These are phyloP conservation scores for Xenosphaeropsis pyriputrescens DNA, from an alignment of 2,329 filamentous ascomycete genomes.

Conservation along the genomic window DNA sequence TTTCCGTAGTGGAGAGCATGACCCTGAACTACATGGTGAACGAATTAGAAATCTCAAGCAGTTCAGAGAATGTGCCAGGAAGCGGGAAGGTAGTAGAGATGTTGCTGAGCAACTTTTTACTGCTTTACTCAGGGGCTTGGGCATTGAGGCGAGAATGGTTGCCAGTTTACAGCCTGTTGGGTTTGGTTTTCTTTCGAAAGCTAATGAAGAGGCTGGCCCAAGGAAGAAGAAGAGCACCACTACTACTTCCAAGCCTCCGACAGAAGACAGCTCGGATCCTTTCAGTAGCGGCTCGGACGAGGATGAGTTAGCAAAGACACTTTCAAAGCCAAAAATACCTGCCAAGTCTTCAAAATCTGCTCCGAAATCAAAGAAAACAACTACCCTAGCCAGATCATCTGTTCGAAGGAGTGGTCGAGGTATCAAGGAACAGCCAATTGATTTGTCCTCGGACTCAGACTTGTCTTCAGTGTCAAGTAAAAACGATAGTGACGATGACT, in stretches of 20 bases:
- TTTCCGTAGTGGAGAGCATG: conserved; percentile 46
- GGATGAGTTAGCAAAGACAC: conserved; percentile 8
- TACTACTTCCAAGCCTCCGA: conserved; percentile 23
- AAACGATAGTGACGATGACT: conserved; percentile 41
- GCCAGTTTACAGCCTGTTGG: conserved; percentile 75
- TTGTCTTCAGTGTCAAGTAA: conserved; percentile 28
- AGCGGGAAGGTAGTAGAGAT: conserved; percentile 71
- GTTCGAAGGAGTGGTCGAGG: conserved; percentile 10
- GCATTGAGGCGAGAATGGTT: conserved; percentile 71
- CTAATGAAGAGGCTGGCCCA: conserved; percentile 54
- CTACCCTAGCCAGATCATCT: not conserved
- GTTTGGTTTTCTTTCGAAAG: conserved; percentile 71
- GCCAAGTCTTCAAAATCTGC: conserved; percentile 5
- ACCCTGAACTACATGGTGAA: conserved; percentile 61
- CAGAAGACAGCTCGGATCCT: conserved; percentile 11
- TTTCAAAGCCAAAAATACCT: conserved; percentile 8
- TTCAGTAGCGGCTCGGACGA: conserved; percentile 2
- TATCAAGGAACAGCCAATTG: conserved; percentile 21
- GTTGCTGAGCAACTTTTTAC: conserved; percentile 84
- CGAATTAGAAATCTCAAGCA: conserved; percentile 48
- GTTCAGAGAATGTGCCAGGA: conserved; percentile 54
- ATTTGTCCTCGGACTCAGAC: conserved; percentile 29
- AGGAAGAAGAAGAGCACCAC: conserved; percentile 11
- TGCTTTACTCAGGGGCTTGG: conserved; percentile 64
- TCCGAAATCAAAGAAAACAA: conserved; percentile 7